Base-by-base conservation (phyloP, 371 early-diverging fungal species). In the Chytridiales sp. region DNA sequence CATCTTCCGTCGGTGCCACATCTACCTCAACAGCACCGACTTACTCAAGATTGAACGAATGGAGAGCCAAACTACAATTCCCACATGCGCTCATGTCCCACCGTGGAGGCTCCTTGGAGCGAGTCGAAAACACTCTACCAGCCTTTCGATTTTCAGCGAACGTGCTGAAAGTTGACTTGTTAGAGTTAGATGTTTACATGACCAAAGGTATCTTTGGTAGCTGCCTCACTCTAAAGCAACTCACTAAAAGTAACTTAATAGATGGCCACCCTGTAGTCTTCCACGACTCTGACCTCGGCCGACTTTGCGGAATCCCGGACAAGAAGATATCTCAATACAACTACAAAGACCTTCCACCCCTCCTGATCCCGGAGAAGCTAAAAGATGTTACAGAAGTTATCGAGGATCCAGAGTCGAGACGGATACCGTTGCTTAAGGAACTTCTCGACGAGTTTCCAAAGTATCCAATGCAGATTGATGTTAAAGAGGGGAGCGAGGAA, bases 381-480 rank as follows among this genome's bases (percentile, higher is more conserved):
- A 32, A 55, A 26, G 52, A 61, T 9, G 43, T 40, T 3, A 34
- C 34, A 24, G 17, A 35, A 27, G 47, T 29, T 15, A 56, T 74
- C 22, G 36, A 49, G 13, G 69, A 74, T 48, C 61, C 59, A 11
- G 78, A 75, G 29, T 39, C 62, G 1, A 64, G 30, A 8, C 29
- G 67, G 11, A 78, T 78, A 26, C 75, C 78, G 19, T 56, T 73
- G 19, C 61, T 78, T 13, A 53, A 63, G 34, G 66, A 68, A 22
- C 50, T 78, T 1, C 59, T 78, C 11, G 42, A 56, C 13, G 74
- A 73, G 55, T 73, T 73, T 61, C 75, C 74, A 1, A 13, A 21
- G 47, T 68, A 62, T 57, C 70, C 78, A 13, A 77, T 77, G 73
- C 78, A 77, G 58, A 67, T 77, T 27, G 78, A 77, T 51, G 68